These are phyloP conservation scores for Ehretia macrophylla DNA, from an alignment of 257 asterid genomes.

Conservation along the genomic window DNA sequence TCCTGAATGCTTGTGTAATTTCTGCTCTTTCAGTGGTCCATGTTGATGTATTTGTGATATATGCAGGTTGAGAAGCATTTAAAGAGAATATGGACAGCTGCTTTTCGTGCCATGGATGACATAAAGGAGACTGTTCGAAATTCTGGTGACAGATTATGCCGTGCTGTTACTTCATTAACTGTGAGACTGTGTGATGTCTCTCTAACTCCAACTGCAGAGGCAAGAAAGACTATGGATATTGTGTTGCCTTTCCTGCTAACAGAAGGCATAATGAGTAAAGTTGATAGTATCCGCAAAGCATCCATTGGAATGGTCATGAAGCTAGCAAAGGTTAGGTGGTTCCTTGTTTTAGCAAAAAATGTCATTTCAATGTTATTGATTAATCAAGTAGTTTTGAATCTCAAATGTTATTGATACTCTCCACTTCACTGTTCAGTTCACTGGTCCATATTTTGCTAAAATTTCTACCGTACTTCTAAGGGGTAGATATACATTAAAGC, in stretches of 20 bases:
- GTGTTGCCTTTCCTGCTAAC: slow-evolving; percentile 81
- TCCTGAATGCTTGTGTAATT: neutral
- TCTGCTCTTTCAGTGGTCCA: neutral
- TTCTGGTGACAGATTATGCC: slow-evolving; percentile 93
- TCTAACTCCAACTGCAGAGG: slow-evolving; percentile 78
- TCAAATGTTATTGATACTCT: no score
- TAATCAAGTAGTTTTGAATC: neutral
- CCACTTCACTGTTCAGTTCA: no score
- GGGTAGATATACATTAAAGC: no score
- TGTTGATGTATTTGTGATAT: slow-evolving; percentile 18
- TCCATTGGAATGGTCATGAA: slow-evolving; percentile 84
- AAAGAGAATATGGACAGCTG: slow-evolving; percentile 78
- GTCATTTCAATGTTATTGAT: neutral
- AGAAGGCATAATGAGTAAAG: slow-evolving; percentile 95
- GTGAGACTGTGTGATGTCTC: slow-evolving; percentile 86
- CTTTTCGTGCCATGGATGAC: slow-evolving; percentile 97
- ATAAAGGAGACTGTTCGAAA: slow-evolving; percentile 95
- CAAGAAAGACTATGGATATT: slow-evolving; percentile 72
- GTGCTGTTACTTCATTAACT: slow-evolving; percentile 75
- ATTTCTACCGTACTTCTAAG: no score
- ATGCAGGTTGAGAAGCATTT: slow-evolving; percentile 82
- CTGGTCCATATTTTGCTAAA: no score
- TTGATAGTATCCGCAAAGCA: slow-evolving; percentile 84
- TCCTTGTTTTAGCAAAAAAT: neutral
- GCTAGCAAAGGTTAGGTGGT: slow-evolving; percentile 67